phyloP scores from a whole-genome alignment of 192 early-diverging fungal genomes.

The Gaertneriomyces sp. region DNA sequence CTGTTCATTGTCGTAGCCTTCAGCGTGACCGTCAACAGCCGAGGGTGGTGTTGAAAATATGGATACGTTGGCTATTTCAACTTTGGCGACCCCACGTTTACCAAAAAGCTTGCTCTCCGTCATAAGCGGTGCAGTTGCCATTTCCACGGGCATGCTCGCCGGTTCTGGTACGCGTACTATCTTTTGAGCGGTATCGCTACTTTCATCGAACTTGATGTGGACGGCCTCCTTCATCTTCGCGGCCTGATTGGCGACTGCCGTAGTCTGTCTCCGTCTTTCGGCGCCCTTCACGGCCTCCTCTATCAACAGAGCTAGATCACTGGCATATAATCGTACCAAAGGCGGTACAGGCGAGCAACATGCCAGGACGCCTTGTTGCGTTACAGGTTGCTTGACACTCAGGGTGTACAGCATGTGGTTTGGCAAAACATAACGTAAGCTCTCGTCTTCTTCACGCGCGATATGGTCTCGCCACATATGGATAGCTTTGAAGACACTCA shows the following conservation, averaged over 20 bases:
- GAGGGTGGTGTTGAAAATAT: conserved; percentile 3
- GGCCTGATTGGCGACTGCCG: conserved; percentile 25
- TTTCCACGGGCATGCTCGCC: not conserved
- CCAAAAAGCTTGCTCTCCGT: conserved; percentile 19
- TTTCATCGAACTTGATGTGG: conserved; percentile 26
- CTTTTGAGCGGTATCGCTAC: not conserved
- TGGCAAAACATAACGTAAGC: conserved; percentile 79
- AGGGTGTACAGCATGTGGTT: conserved; percentile 82
- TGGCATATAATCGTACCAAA: conserved; percentile 75
- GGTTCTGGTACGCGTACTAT: too few relatives aligned
- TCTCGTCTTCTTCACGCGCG: conserved; percentile 94
- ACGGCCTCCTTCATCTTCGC: conserved; percentile 17
- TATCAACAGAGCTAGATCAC: conserved; percentile 60
- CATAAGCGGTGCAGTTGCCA: not conserved
- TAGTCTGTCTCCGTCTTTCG: not conserved
- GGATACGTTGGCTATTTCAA: conserved; percentile 13
- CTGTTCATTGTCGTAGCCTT: not conserved
- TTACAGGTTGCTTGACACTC: conserved; percentile 69
- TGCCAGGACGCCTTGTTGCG: conserved; percentile 60
- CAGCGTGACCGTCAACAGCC: conserved; percentile 5
- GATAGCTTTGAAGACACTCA: conserved; percentile 80
- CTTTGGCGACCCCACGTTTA: not conserved
- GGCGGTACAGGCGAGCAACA: conserved; percentile 81
- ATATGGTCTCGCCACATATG: conserved; percentile 90
- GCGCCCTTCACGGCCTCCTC: conserved; percentile 28